A percentile compares a stretch with the other conserved stretches of the same genome.
Conservation (phyloP, 2,329 filamentous ascomycete species). For the Blastomyces emzantsi region DNA sequence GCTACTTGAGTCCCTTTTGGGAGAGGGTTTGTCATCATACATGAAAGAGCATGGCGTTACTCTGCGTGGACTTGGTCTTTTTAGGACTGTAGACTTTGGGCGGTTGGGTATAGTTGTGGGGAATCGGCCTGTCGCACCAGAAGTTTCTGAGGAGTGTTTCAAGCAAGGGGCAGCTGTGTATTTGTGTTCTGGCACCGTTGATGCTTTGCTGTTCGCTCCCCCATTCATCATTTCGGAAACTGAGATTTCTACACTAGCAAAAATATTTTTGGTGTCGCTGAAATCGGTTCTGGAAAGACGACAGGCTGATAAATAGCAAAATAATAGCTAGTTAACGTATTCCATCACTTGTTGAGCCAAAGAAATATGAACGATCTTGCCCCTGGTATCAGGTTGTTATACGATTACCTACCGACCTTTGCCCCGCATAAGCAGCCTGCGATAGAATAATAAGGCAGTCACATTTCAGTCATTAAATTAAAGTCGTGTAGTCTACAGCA, state of each 20-base stretch:
- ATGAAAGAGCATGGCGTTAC: not conserved
- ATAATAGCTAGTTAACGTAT: not conserved
- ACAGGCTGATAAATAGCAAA: not conserved
- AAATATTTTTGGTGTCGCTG: conserved; percentile 1
- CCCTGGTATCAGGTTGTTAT: not conserved
- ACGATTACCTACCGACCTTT: not conserved
- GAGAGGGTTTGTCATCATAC: not conserved
- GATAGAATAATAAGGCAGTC: not conserved
- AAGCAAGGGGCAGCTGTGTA: conserved; percentile 9
- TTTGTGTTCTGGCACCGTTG: conserved; percentile 7
- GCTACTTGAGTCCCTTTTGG: not conserved
- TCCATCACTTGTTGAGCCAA: not conserved
- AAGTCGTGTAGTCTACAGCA: not conserved
- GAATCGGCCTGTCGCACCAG: not conserved
- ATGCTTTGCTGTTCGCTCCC: conserved; percentile 8
- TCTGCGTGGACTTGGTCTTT: conserved; percentile 5
- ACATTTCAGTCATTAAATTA: not conserved
- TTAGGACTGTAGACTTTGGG: conserved; percentile 7
- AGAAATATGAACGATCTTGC: not conserved
- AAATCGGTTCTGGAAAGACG: conserved; percentile 1
- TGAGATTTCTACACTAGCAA: conserved; percentile 1
- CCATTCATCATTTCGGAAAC: conserved; percentile 8
- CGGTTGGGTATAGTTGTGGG: not conserved
- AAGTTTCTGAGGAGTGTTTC: conserved; percentile 6
- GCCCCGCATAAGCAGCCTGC: not conserved